Conservation (phyloP, 2,329 filamentous ascomycete species). For the Aspergillus sojae region DNA sequence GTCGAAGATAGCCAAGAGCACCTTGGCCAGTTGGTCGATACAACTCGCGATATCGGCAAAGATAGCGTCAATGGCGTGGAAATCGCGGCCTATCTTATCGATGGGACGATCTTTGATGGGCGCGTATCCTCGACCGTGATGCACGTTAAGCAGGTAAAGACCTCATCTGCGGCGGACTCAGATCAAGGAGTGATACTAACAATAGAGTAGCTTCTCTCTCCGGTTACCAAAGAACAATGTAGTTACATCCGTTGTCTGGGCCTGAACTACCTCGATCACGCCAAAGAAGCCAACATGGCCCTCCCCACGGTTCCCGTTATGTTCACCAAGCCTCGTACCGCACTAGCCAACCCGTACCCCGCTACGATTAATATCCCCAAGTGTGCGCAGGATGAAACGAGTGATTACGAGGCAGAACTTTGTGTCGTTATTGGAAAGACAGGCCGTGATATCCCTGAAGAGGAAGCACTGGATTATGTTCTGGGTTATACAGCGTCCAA, state of each 20-base stretch:
- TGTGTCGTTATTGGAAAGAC: conserved; percentile 29
- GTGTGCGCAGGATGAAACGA: conserved; percentile 34
- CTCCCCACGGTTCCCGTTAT: conserved; percentile 10
- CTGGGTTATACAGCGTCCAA: conserved; percentile 39
- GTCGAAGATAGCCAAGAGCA: conserved; percentile 32
- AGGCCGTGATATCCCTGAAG: conserved; percentile 25
- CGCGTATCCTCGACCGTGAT: conserved; percentile 26
- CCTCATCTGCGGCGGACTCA: not conserved
- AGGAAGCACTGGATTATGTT: conserved; percentile 30
- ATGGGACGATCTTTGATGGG: conserved; percentile 33
- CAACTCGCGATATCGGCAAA: conserved; percentile 28
- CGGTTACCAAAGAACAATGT: conserved; percentile 28
- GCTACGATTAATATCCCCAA: conserved; percentile 32
- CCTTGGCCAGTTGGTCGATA: conserved; percentile 34
- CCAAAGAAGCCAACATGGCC: conserved; percentile 23
- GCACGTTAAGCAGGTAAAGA: conserved; percentile 22
- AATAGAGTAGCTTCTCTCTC: conserved; percentile 30
- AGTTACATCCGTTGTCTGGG: conserved; percentile 35
- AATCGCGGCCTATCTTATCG: conserved; percentile 28
- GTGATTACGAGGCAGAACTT: conserved; percentile 36
- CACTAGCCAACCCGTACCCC: conserved; percentile 30
- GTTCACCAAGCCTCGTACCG: conserved; percentile 34
- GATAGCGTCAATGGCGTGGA: conserved; percentile 23
- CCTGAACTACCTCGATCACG: conserved; percentile 35
- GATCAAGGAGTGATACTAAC: not conserved